These are phyloP conservation scores for Cystobasidium sp. DNA, from an alignment of 1,284 basidiomycete genomes.

Conservation along the genomic window DNA sequence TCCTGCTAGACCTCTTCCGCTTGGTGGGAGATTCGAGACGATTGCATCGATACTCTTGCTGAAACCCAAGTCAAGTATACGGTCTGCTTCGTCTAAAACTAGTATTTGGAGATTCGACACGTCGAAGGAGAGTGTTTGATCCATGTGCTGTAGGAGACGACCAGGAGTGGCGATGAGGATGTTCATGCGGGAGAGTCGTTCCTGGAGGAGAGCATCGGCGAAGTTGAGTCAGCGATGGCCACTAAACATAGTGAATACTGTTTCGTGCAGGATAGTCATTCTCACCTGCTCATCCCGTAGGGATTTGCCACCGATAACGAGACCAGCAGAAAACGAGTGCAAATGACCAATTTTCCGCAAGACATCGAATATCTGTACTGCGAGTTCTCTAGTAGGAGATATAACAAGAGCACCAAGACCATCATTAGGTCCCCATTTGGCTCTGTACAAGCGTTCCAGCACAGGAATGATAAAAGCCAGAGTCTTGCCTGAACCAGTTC, in stretches of 20 bases:
- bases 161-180: conserved; percentile 97
- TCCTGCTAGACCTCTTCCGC: conserved; percentile 67
- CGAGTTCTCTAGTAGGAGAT: conserved; percentile 92
- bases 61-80: conserved; percentile 96
- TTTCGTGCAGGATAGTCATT: background rate
- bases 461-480: conserved; percentile 79
- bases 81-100: conserved; percentile 95
- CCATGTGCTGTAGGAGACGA: conserved; percentile 93
- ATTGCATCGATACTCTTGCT: conserved; percentile 86
- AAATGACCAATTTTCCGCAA: conserved; percentile 86
- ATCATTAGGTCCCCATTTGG: conserved; percentile 78
- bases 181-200: conserved; percentile 89
- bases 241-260: background rate
- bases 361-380: conserved; percentile 97
- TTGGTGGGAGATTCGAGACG: conserved; percentile 81
- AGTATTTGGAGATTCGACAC: conserved; percentile 86
- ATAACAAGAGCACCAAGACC: conserved; percentile 91
- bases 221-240: background rate
- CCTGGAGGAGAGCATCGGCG: conserved; percentile 54
- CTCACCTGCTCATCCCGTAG: conserved; percentile 79
- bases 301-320: conserved; percentile 96
- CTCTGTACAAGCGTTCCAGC: conserved; percentile 73
- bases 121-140: conserved; percentile 95
- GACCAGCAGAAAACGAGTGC: conserved; percentile 90
- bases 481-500: conserved; percentile 82